phyloP scores from a whole-genome alignment of 1,284 basidiomycete genomes.

The Pseudozyma sp. region DNA sequence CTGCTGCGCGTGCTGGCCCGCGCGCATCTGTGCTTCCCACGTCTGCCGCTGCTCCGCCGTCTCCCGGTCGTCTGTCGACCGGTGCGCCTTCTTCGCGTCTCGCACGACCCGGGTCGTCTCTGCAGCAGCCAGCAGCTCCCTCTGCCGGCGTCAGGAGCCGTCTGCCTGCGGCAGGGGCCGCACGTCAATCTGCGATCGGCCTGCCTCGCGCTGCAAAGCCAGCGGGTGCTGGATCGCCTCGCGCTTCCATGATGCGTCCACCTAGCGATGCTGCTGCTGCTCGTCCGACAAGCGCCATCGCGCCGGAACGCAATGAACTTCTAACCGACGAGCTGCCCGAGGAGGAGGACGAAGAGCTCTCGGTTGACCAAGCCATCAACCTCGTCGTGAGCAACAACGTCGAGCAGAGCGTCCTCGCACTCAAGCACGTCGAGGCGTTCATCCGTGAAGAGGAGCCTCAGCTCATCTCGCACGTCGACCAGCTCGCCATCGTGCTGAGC shows the following conservation, averaged over 20 bases:
- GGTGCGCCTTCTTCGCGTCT: constrained; percentile 45
- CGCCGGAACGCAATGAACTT: constrained; percentile 23
- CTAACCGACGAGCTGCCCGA: constrained; percentile 41
- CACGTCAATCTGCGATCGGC: constrained; percentile 47
- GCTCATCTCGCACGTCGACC: constrained; percentile 70
- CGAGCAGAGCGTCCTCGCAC: constrained; percentile 85
- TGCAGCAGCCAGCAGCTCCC: constrained; percentile 19
- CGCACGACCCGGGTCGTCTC: constrained; percentile 32
- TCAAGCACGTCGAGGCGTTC: constrained; percentile 77
- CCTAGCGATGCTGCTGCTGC: constrained; percentile 7
- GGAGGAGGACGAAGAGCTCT: constrained; percentile 48
- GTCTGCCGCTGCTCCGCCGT: constrained; percentile 22
- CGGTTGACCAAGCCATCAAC: constrained; percentile 58
- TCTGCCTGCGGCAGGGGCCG: constrained; percentile 36
- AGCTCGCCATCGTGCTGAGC: constrained; percentile 71
- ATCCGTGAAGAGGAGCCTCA: constrained; percentile 49
- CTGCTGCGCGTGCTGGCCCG: constrained; percentile 14
- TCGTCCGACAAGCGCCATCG: constrained; percentile 11
- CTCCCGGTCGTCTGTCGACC: constrained; percentile 21
- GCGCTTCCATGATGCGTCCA: constrained; percentile 25
- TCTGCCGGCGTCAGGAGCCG: constrained; percentile 35
- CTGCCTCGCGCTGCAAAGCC: constrained; percentile 27
- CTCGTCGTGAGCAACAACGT: constrained; percentile 84
- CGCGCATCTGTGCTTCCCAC: constrained; percentile 33
- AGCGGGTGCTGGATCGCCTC: constrained; percentile 21